These are phyloP conservation scores for Reticulomyxa filosa DNA, from an alignment of 78 protist genomes.

Conservation along the genomic window DNA sequence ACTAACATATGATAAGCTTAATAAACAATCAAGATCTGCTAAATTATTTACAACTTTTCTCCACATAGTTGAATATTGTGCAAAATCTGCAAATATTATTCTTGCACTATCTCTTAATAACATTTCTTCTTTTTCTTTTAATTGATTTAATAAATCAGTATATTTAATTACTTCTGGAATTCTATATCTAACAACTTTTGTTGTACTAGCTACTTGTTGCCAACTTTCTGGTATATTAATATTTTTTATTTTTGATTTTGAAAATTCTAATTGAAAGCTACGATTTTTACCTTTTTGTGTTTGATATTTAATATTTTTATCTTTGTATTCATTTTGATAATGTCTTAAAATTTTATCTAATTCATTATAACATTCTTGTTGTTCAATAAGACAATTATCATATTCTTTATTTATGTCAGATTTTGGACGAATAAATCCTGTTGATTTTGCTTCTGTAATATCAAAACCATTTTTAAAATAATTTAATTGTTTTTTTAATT, in stretches of 20 bases:
- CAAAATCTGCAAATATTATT: slow-evolving; percentile 1
- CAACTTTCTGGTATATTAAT: too few relatives aligned
- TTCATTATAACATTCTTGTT: too few relatives aligned
- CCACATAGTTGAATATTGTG: background rate
- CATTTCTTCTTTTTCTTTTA: background rate
- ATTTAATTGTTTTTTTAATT: too few relatives aligned
- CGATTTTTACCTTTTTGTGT: too few relatives aligned
- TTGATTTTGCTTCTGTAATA: background rate
- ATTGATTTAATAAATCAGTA: background rate
- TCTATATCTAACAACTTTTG: too few relatives aligned
- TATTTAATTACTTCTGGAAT: background rate
- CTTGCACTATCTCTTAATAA: background rate
- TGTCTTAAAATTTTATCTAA: too few relatives aligned
- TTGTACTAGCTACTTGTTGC: too few relatives aligned
- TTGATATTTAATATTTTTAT: too few relatives aligned
- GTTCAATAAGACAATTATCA: too few relatives aligned
- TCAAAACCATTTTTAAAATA: background rate
- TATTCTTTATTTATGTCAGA: background rate
- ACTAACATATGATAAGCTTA: background rate
- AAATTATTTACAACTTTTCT: background rate
- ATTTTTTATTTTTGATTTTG: too few relatives aligned
- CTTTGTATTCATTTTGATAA: too few relatives aligned
- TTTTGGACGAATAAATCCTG: background rate
- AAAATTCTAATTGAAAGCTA: too few relatives aligned
- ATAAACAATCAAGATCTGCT: slow-evolving; percentile 21